Evolutionary conservation across 2,329 filamentous ascomycete species (phyloP).

Genomic region (Talaromyces sp.): DNA sequence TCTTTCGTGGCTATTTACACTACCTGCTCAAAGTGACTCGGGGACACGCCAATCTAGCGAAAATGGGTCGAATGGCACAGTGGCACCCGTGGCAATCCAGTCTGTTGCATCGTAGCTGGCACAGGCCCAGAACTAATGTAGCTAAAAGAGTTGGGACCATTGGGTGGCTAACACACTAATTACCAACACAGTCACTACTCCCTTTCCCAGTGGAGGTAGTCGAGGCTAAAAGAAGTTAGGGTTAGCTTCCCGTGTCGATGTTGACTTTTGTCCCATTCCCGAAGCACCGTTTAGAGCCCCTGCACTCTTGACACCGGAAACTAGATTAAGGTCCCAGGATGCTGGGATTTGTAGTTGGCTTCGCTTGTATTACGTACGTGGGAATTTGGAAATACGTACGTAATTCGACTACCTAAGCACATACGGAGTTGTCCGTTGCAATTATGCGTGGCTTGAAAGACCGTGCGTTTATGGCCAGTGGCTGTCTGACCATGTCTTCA

Average conservation of each 20-base stretch:
- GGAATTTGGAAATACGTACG: neutral
- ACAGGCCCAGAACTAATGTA: slow-evolving; percentile 2
- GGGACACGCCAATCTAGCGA: neutral
- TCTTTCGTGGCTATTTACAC: neutral
- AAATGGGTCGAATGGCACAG: neutral
- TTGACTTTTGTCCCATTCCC: neutral
- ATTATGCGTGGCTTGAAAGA: neutral
- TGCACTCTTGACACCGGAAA: slow-evolving; percentile 17
- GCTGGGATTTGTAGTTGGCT: slow-evolving; percentile 11
- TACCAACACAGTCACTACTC: neutral
- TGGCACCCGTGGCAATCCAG: slow-evolving; percentile 1
- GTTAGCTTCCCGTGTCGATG: neutral
- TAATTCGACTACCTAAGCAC: neutral
- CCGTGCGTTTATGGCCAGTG: neutral
- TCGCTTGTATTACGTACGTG: neutral
- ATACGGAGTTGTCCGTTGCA: neutral
- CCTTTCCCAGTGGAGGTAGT: neutral
- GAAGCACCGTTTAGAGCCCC: slow-evolving; percentile 15
- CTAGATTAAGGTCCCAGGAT: slow-evolving; percentile 19
- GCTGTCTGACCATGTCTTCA: neutral
- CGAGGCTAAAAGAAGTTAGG: neutral
- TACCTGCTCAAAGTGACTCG: neutral
- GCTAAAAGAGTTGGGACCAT: neutral
- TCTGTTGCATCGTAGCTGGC: neutral
- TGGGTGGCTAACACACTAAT: neutral